phyloP scores from a whole-genome alignment of 495 filamentous ascomycete genomes.

The Aspergillus mulundensis region DNA sequence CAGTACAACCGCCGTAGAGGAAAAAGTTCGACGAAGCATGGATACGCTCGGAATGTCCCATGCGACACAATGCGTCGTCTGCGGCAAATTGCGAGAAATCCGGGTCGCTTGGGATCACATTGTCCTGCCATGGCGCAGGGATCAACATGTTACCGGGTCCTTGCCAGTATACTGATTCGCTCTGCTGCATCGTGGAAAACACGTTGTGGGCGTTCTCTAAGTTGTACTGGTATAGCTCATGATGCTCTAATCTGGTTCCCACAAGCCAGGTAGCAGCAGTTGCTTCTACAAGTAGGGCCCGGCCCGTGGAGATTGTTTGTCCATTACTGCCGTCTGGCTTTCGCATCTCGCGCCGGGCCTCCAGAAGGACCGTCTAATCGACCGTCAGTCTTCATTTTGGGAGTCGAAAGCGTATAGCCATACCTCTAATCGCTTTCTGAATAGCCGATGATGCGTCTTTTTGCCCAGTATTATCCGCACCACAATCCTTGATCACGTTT shows the following conservation, averaged over 20 bases:
- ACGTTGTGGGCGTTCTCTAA: conserved; percentile 45
- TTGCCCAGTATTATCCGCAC: conserved; percentile 29
- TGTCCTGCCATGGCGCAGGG: conserved; percentile 41
- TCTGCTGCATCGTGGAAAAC: conserved; percentile 42
- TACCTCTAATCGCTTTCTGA: conserved; percentile 30
- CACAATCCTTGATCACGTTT: conserved; percentile 32
- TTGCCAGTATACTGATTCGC: conserved; percentile 49
- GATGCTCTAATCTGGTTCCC: conserved; percentile 43
- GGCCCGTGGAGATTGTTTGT: conserved; percentile 46
- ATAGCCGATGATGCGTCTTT: conserved; percentile 25
- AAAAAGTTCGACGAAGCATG: conserved; percentile 43
- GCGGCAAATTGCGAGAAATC: conserved; percentile 31
- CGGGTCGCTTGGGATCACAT: conserved; percentile 38
- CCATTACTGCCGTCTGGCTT: conserved; percentile 30
- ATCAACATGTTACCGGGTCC: conserved; percentile 32
- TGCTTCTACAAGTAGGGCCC: conserved; percentile 48
- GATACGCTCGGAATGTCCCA: conserved; percentile 38
- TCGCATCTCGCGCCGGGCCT: conserved; percentile 24
- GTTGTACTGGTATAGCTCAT: conserved; percentile 51
- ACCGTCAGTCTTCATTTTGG: neutral
- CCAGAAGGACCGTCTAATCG: conserved; percentile 21
- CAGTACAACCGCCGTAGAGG: conserved; percentile 52
- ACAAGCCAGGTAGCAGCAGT: conserved; percentile 40
- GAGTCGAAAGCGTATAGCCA: neutral
- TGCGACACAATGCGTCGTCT: conserved; percentile 36